Evolutionary conservation across 352 stramenopile species (phyloP).

Genomic region (Pythium grandisporangium): DNA sequence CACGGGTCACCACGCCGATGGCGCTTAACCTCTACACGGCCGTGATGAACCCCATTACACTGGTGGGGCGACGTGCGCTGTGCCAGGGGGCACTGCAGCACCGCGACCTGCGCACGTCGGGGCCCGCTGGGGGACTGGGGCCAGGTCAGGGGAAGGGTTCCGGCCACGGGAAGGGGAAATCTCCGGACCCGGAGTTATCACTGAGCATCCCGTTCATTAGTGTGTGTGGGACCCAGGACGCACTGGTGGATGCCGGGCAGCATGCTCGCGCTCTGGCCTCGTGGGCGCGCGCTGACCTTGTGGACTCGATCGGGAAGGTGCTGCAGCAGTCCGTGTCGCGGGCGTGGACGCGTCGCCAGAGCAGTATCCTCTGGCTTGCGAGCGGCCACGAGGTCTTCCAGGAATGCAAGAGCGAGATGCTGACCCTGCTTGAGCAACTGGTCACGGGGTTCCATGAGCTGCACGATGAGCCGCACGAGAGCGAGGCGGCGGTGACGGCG

Average conservation of each 20-base stretch:
- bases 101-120: conserved; percentile 70
- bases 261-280: conserved; percentile 77
- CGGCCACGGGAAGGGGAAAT: too few relatives aligned
- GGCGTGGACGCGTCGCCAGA: conserved; percentile 10
- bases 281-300: conserved; percentile 33
- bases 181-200: conserved; percentile 13
- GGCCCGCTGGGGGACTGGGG: too few relatives aligned
- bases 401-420: conserved; percentile 83
- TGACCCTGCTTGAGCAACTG: conserved; percentile 89
- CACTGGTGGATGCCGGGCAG: conserved; percentile 66
- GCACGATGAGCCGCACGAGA: conserved; percentile 48
- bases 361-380: conserved; percentile 77
- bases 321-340: conserved; percentile 18
- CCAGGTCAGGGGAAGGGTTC: too few relatives aligned
- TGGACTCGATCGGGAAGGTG: conserved; percentile 77
- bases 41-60: conserved; percentile 91
- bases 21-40: conserved; percentile 95
- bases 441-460: conserved; percentile 91
- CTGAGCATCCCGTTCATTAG: conserved; percentile 80
- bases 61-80: conserved; percentile 84
- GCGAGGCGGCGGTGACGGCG: not conserved
- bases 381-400: conserved; percentile 92
- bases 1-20: conserved; percentile 88
- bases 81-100: conserved; percentile 85
- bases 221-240: conserved; percentile 84